Percentiles rank a stretch among this genome's conserved stretches.
These are phyloP conservation scores for Coprinopsis marcescibilis DNA, from an alignment of 768 basidiomycete species.

Conservation along the genomic window DNA sequence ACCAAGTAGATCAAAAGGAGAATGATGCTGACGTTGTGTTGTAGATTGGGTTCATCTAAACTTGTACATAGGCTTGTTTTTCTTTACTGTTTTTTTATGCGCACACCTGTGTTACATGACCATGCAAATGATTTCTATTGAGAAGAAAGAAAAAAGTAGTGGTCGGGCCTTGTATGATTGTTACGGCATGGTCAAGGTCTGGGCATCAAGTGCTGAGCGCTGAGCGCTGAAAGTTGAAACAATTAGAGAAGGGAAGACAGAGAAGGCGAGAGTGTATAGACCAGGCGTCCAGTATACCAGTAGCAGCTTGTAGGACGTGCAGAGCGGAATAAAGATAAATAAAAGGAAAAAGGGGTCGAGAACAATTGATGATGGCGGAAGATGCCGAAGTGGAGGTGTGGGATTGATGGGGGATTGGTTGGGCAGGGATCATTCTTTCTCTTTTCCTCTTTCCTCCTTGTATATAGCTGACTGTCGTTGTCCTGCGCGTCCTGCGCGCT, in stretches of 20 bases:
- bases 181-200: too few species aligned
- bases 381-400: constrained; percentile 2
- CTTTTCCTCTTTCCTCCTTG: constrained; percentile 7
- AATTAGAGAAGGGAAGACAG: neutral
- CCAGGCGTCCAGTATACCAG: neutral
- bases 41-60: constrained; percentile 92
- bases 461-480: constrained; percentile 36
- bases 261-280: neutral
- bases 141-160: neutral
- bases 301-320: constrained; percentile 1
- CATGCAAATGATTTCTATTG: constrained; percentile 2
- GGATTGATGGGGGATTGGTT: constrained; percentile 3
- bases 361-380: constrained; percentile 5
- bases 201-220: too few species aligned
- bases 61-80: neutral
- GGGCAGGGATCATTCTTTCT: constrained; percentile 7
- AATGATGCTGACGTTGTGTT: constrained; percentile 5
- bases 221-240: too few species aligned
- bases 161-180: too few species aligned
- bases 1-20: neutral
- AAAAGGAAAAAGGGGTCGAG: neutral
- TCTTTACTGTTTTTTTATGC: constrained; percentile 1
- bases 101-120: neutral
- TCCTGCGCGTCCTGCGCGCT: constrained; percentile 20
- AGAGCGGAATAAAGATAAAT: neutral